These are phyloP conservation scores for Leccinum ochraceum DNA, from an alignment of 768 basidiomycete genomes.

Conservation along the genomic window DNA sequence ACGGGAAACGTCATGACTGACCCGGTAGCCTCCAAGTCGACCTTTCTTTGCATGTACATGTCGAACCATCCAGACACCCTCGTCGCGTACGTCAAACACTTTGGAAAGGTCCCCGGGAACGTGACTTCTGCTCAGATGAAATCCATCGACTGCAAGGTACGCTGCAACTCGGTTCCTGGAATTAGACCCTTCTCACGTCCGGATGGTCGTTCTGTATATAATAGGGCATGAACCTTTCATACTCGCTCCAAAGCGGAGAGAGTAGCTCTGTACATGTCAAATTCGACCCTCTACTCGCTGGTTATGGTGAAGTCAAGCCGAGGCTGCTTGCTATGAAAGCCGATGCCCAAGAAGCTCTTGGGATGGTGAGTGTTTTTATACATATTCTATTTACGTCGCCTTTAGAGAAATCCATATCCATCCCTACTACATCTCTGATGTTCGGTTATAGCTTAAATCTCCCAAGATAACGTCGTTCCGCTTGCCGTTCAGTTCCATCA, in stretches of 20 bases:
- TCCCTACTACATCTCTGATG: neutral
- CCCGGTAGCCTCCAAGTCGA: conserved; percentile 73
- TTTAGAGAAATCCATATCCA: neutral
- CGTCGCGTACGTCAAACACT: conserved; percentile 81
- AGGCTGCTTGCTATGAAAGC: conserved; percentile 79
- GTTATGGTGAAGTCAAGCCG: conserved; percentile 83
- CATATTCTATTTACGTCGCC: neutral
- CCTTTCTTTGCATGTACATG: conserved; percentile 85
- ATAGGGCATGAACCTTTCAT: conserved; percentile 72
- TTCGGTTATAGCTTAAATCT: conserved; percentile 50
- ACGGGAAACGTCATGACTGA: conserved; percentile 50
- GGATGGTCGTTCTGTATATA: neutral
- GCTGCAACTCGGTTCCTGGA: conserved; percentile 25
- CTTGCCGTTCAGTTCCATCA: conserved; percentile 40
- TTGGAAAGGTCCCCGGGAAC: conserved; percentile 57
- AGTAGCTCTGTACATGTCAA: conserved; percentile 50
- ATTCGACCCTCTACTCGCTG: conserved; percentile 70
- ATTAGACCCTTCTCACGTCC: neutral
- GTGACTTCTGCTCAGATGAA: conserved; percentile 71
- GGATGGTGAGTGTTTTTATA: conserved; percentile 56
- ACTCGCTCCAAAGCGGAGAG: conserved; percentile 51
- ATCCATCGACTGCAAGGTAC: conserved; percentile 61
- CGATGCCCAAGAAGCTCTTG: conserved; percentile 74
- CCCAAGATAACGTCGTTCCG: conserved; percentile 63
- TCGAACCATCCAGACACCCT: conserved; percentile 80